Evolutionary conservation across 768 basidiomycete species (phyloP).

Genomic region (Mycena maculata): DNA sequence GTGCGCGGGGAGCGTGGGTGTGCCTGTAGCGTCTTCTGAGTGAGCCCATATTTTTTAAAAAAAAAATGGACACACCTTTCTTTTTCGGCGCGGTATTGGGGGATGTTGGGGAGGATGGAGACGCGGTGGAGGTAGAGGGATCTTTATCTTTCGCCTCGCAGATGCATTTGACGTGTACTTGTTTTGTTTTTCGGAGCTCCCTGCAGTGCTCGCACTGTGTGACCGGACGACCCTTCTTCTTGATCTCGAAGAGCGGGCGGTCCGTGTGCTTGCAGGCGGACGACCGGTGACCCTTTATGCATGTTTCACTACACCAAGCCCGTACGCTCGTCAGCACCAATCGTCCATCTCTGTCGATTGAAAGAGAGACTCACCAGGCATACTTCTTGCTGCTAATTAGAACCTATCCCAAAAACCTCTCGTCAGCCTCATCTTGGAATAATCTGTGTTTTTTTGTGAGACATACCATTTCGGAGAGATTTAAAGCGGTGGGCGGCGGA

Average conservation of each 20-base stretch:
- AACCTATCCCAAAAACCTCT: constrained; percentile 66
- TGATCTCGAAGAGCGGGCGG: constrained; percentile 90
- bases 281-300: constrained; percentile 94
- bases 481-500: constrained; percentile 46
- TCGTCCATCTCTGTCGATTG: too few species aligned
- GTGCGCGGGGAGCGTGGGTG: constrained; percentile 69
- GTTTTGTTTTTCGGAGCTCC: constrained; percentile 85
- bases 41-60: constrained; percentile 46
- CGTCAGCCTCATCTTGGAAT: constrained; percentile 14
- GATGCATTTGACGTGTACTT: constrained; percentile 87
- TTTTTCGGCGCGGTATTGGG: constrained; percentile 52
- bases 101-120: constrained; percentile 64
- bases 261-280: constrained; percentile 90
- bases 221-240: constrained; percentile 92
- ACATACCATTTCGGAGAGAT: background rate
- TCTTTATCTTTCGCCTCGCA: constrained; percentile 86
- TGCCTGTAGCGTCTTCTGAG: constrained; percentile 64
- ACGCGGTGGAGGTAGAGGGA: too few species aligned
- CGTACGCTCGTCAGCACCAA: constrained; percentile 22
- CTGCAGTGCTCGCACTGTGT: constrained; percentile 93
- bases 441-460: constrained; percentile 33
- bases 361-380: constrained; percentile 70
- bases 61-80: constrained; percentile 67
- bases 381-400: constrained; percentile 83
- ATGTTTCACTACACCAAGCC: constrained; percentile 80